Percentiles rank a stretch among this genome's conserved stretches.
phyloP scores from a whole-genome alignment of 2,329 filamentous ascomycete species.

The Leptographium wingfieldii region DNA sequence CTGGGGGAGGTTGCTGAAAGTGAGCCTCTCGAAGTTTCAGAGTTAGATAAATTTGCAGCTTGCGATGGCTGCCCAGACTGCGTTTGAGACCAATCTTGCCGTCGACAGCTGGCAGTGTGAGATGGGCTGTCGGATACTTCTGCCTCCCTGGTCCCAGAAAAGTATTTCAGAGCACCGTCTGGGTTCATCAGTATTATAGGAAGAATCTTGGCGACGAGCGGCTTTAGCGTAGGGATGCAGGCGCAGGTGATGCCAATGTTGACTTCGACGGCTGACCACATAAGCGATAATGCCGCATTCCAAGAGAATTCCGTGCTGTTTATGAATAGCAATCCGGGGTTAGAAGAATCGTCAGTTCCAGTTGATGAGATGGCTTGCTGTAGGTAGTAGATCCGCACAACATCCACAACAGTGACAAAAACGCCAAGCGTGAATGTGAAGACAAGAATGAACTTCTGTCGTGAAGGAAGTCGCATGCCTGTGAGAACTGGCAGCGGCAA shows the following conservation, averaged over 20 bases:
- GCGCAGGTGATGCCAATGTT: constrained; percentile 83
- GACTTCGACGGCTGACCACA: constrained; percentile 91
- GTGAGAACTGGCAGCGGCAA: constrained; percentile 82
- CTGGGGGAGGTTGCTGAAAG: too few relatives aligned
- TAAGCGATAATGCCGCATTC: constrained; percentile 74
- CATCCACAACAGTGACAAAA: constrained; percentile 79
- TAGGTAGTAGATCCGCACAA: constrained; percentile 80
- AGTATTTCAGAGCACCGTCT: constrained; percentile 25
- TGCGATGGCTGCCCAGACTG: too few relatives aligned
- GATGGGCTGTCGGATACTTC: constrained; percentile 1
- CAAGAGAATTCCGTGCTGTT: constrained; percentile 44
- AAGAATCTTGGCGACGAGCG: constrained; percentile 57
- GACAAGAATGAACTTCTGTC: constrained; percentile 79
- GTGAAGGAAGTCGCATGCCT: constrained; percentile 67
- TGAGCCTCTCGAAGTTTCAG: too few relatives aligned
- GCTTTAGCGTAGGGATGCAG: constrained; percentile 86
- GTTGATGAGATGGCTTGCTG: constrained; percentile 52
- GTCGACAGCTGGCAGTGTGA: neutral
- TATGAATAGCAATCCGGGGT: constrained; percentile 30
- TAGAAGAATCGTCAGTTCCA: constrained; percentile 19
- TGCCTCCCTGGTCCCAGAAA: constrained; percentile 9
- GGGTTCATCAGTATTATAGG: constrained; percentile 43
- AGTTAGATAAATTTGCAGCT: too few relatives aligned
- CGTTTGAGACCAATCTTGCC: too few relatives aligned
- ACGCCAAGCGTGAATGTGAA: constrained; percentile 77